Evolutionary conservation across 352 stramenopile species (phyloP).

Genomic region (Pythium myriotylum): DNA sequence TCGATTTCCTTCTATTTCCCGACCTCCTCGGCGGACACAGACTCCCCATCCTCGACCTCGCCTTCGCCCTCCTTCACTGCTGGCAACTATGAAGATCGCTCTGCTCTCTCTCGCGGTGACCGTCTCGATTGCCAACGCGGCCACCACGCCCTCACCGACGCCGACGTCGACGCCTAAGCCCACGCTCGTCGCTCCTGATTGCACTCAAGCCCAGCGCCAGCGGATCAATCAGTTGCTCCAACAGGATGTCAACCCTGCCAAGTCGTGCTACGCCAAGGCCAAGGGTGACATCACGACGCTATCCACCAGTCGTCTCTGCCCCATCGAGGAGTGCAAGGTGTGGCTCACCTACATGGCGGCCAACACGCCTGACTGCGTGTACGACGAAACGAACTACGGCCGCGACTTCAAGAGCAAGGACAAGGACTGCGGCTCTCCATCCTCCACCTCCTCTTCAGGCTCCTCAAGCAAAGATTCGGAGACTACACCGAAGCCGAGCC

Average conservation of each 20-base stretch:
- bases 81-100: conserved; percentile 41
- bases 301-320: conserved; percentile 54
- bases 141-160: conserved; percentile 10
- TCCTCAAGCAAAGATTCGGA: conserved; percentile 5
- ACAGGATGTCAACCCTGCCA: conserved; percentile 59
- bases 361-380: conserved; percentile 60
- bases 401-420: conserved; percentile 45
- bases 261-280: conserved; percentile 53
- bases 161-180: conserved; percentile 4
- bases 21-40: conserved; percentile 6
- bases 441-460: conserved; percentile 1
- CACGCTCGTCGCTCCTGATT: conserved; percentile 41
- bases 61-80: too few relatives aligned
- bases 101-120: conserved; percentile 19
- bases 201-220: conserved; percentile 52
- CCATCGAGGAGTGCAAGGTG: conserved; percentile 44
- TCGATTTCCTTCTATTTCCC: conserved; percentile 23
- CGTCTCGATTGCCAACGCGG: conserved; percentile 21
- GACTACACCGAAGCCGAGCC: conserved; percentile 9
- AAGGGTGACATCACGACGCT: conserved; percentile 54
- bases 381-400: conserved; percentile 67
- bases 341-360: conserved; percentile 65
- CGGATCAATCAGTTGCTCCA: conserved; percentile 58
- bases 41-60: not conserved
- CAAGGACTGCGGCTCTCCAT: conserved; percentile 39